A percentile compares a stretch with the other conserved stretches of the same genome.
Evolutionary conservation across 2,329 filamentous ascomycete genomes (phyloP).

Genomic region (Monosporascus sp.): DNA sequence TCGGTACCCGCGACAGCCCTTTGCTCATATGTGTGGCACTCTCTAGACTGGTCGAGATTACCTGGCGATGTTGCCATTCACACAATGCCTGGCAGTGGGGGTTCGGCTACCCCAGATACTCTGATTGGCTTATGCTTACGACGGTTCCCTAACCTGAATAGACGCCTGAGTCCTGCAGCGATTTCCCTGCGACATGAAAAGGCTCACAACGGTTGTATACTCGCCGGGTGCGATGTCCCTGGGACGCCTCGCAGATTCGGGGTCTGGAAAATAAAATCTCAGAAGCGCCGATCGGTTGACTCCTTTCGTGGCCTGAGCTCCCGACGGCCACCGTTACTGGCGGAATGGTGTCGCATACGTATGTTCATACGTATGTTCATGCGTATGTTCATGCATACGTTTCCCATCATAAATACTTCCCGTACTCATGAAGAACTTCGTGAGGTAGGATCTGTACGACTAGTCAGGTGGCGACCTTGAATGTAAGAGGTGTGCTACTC

Average conservation of each 20-base stretch:
- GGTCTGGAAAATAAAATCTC: background rate
- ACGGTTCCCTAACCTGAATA: background rate
- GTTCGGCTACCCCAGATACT: conserved; percentile 7
- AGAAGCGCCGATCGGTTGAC: background rate
- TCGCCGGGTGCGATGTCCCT: background rate
- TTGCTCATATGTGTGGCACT: conserved; percentile 1
- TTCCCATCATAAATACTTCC: background rate
- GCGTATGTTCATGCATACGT: background rate
- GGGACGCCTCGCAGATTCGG: background rate
- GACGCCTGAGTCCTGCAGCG: background rate
- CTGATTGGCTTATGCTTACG: conserved; percentile 1
- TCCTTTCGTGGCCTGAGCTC: background rate
- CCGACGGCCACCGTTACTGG: background rate
- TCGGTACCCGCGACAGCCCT: conserved; percentile 8
- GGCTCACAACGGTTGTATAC: background rate
- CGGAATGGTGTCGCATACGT: background rate
- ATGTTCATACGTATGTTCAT: background rate
- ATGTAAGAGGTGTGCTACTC: conserved; percentile 13
- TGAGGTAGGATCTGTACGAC: conserved; percentile 10
- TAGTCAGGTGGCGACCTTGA: conserved; percentile 15
- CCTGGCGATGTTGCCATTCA: background rate
- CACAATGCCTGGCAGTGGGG: conserved; percentile 3
- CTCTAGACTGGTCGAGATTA: conserved; percentile 8
- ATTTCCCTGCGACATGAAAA: background rate
- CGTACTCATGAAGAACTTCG: conserved; percentile 8